Evolutionary conservation across 495 filamentous ascomycete genomes (phyloP).

Genomic region (Neurospora sp.): DNA sequence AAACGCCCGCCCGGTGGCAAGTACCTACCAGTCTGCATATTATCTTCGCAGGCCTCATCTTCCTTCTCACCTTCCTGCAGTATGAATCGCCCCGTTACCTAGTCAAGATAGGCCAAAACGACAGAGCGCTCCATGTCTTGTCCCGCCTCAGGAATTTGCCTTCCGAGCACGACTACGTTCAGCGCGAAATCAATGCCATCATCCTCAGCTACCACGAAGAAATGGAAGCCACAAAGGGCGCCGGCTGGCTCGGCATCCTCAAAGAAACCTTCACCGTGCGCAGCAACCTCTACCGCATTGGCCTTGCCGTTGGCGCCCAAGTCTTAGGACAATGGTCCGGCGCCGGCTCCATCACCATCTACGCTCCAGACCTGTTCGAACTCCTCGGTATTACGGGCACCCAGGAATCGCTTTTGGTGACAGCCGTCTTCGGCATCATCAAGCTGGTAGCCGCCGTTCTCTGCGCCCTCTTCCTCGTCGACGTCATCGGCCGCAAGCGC

Average conservation of each 20-base stretch:
- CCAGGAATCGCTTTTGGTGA: slow-evolving; percentile 54
- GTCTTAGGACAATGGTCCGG: slow-evolving; percentile 62
- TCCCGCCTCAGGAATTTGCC: slow-evolving; percentile 41
- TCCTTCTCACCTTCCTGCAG: slow-evolving; percentile 52
- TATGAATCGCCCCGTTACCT: slow-evolving; percentile 52
- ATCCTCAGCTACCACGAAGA: slow-evolving; percentile 39
- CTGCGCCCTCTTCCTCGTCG: slow-evolving; percentile 64
- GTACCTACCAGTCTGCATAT: slow-evolving; percentile 62
- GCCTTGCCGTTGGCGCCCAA: slow-evolving; percentile 48
- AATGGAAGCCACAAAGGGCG: slow-evolving; percentile 47
- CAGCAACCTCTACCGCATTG: slow-evolving; percentile 54
- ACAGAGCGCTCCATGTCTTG: slow-evolving; percentile 36
- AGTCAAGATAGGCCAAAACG: slow-evolving; percentile 39
- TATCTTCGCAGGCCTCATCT: slow-evolving; percentile 61
- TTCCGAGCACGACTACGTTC: slow-evolving; percentile 37
- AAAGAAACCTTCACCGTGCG: slow-evolving; percentile 51
- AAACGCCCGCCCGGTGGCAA: slow-evolving; percentile 48
- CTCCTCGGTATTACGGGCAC: slow-evolving; percentile 52
- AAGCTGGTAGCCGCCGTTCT: slow-evolving; percentile 54
- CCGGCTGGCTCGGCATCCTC: slow-evolving; percentile 43
- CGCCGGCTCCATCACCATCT: slow-evolving; percentile 55
- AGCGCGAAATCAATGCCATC: slow-evolving; percentile 40
- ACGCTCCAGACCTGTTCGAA: slow-evolving; percentile 56
- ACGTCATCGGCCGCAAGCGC: slow-evolving; percentile 63
- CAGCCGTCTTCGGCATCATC: slow-evolving; percentile 59